Conservation (phyloP, 2,329 filamentous ascomycete genomes). For the Fusarium avenaceum region DNA sequence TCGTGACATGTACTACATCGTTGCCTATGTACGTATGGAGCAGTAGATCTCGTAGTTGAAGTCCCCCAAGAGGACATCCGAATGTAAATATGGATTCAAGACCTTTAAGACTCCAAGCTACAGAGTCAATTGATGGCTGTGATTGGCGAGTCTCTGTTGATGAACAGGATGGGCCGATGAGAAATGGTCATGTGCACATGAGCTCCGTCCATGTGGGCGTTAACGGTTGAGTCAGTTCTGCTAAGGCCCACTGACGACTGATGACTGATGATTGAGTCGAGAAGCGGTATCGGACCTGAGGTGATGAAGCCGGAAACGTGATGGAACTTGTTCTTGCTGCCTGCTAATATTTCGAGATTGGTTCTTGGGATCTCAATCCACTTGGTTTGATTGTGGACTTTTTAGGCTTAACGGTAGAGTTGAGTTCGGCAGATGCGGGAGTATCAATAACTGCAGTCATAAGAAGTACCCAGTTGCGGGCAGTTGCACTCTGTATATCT, state of each 20-base stretch:
- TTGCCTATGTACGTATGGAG: not conserved
- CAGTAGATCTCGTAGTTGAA: not conserved
- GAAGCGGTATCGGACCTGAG: slow-evolving; percentile 36
- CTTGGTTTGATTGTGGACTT: not conserved
- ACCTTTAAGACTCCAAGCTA: not conserved
- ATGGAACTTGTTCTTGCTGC: not conserved
- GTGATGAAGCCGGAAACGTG: not conserved
- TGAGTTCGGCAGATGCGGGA: not conserved
- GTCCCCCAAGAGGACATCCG: not conserved
- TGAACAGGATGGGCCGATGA: slow-evolving; percentile 22
- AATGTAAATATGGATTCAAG: not conserved
- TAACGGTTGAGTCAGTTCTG: slow-evolving; percentile 18
- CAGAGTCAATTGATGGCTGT: slow-evolving; percentile 10
- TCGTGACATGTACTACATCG: slow-evolving; percentile 11
- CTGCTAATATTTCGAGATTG: not conserved
- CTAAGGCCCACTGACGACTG: not conserved
- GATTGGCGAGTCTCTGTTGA: slow-evolving; percentile 24
- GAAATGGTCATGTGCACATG: slow-evolving; percentile 24
- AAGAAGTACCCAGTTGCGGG: not conserved
- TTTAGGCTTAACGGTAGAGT: not conserved
- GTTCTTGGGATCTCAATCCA: not conserved
- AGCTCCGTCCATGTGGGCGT: slow-evolving; percentile 4
- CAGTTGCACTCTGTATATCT: too few relatives aligned
- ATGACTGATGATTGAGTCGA: not conserved
- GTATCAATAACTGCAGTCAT: not conserved